Conservation (phyloP, 1,139 yeast species). For the Suhomyces ambrosiae region DNA sequence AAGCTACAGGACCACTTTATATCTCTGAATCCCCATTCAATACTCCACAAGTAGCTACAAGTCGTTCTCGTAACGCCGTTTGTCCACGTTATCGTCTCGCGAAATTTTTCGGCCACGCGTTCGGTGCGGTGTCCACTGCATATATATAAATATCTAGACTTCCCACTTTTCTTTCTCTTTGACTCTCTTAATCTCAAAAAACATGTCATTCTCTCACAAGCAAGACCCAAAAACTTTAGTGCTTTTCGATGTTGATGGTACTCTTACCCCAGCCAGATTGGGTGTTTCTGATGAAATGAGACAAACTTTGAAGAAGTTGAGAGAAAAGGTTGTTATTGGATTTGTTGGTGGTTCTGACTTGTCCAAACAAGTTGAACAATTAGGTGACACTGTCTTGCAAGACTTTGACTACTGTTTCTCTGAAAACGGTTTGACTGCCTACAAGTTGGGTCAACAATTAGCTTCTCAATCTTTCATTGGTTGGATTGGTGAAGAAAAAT, state of each 20-base stretch:
- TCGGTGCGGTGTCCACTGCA: conserved; percentile 9
- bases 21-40: too few relatives aligned
- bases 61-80: too few relatives aligned
- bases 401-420: conserved; percentile 95
- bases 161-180: conserved; percentile 4
- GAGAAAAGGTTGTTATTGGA: conserved; percentile 91
- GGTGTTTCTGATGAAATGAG: conserved; percentile 78
- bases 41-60: too few relatives aligned
- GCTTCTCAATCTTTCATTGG: conserved; percentile 91
- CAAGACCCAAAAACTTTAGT: conserved; percentile 66
- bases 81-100: conserved; percentile 2
- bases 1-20: too few relatives aligned
- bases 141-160: conserved; percentile 5
- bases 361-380: conserved; percentile 92
- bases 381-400: conserved; percentile 73
- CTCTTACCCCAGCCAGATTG: conserved; percentile 96
- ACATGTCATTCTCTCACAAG: conserved; percentile 55
- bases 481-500: conserved; percentile 95
- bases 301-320: conserved; percentile 66
- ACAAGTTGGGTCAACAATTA: conserved; percentile 82
- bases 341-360: conserved; percentile 98
- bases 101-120: conserved; percentile 11
- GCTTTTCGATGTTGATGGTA: conserved; percentile 96
- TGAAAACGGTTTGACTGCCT: conserved; percentile 97
- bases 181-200: conserved; percentile 10